Percentiles rank a stretch among this genome's conserved stretches.
phyloP scores from a whole-genome alignment of 2,329 filamentous ascomycete genomes.

The Elsinoe batatas region DNA sequence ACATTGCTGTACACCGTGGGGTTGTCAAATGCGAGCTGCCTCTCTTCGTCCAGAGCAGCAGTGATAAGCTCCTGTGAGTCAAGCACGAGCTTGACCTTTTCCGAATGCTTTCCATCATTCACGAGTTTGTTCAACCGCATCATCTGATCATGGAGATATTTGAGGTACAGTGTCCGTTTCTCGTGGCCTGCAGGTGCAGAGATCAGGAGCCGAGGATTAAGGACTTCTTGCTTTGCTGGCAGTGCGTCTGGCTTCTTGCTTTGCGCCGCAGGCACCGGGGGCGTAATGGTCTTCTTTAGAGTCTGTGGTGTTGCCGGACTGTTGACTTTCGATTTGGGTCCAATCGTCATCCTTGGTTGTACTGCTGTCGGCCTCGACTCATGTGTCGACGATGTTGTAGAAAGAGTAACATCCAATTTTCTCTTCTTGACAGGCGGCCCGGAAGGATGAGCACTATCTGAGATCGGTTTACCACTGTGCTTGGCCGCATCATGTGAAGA shows the following conservation, averaged over 20 bases:
- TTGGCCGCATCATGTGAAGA: not conserved
- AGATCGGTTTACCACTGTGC: not conserved
- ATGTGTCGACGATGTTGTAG: not conserved
- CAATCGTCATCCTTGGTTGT: conserved; percentile 15
- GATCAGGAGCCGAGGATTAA: conserved; percentile 59
- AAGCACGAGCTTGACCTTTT: conserved; percentile 47
- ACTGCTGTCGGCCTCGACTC: not conserved
- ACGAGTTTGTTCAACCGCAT: conserved; percentile 57
- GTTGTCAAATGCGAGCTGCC: conserved; percentile 59
- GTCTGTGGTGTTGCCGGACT: not conserved
- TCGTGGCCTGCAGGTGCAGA: conserved; percentile 34
- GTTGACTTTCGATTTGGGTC: not conserved
- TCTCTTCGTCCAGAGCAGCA: conserved; percentile 66
- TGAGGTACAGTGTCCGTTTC: conserved; percentile 35
- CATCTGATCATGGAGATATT: conserved; percentile 56
- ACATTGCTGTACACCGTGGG: conserved; percentile 68
- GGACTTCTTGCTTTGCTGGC: conserved; percentile 21
- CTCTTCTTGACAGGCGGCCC: conserved; percentile 22
- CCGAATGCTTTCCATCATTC: conserved; percentile 40
- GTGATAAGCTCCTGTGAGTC: conserved; percentile 58
- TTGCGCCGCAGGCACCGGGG: conserved; percentile 10
- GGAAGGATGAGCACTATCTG: not conserved
- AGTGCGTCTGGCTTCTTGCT: not conserved
- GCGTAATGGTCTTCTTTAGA: conserved; percentile 15
- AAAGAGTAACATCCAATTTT: conserved; percentile 21